phyloP scores from a whole-genome alignment of 495 filamentous ascomycete genomes.

The Saxophila tyrrhenica region DNA sequence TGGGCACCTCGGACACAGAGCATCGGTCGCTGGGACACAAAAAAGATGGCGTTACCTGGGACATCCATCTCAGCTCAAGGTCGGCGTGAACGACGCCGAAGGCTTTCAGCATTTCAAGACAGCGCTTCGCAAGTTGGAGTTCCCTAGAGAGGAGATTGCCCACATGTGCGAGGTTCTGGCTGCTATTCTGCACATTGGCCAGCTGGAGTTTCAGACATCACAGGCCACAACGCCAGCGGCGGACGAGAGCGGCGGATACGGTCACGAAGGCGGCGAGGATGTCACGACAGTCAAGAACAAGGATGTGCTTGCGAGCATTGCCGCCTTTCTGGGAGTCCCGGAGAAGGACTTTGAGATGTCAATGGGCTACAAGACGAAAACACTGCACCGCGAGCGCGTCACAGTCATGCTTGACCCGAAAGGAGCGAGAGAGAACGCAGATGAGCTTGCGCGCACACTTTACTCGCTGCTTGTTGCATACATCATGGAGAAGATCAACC shows the following conservation, averaged over 20 bases:
- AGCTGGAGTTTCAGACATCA: slow-evolving; percentile 76
- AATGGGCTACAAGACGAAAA: slow-evolving; percentile 90
- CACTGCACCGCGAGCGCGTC: slow-evolving; percentile 84
- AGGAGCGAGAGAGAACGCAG: slow-evolving; percentile 80
- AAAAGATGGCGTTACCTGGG: slow-evolving; percentile 93
- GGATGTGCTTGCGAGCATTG: slow-evolving; percentile 72
- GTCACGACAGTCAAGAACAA: slow-evolving; percentile 85
- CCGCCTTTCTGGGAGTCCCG: slow-evolving; percentile 81
- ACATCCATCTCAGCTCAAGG: slow-evolving; percentile 90
- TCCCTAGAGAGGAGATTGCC: slow-evolving; percentile 83
- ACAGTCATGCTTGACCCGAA: slow-evolving; percentile 93
- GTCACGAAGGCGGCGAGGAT: slow-evolving; percentile 81
- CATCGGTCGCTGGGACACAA: slow-evolving; percentile 43
- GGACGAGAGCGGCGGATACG: slow-evolving; percentile 92
- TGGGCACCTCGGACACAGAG: slow-evolving; percentile 34
- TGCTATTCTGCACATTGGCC: slow-evolving; percentile 84
- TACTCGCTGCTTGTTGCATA: slow-evolving; percentile 95
- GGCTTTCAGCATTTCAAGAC: slow-evolving; percentile 98
- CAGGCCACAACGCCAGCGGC: slow-evolving; percentile 65
- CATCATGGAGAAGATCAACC: slow-evolving; percentile 84
- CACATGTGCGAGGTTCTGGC: slow-evolving; percentile 93
- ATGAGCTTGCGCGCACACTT: slow-evolving; percentile 83
- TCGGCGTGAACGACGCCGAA: slow-evolving; percentile 89
- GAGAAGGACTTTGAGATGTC: slow-evolving; percentile 71
- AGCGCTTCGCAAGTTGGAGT: slow-evolving; percentile 83